A percentile compares a stretch with the other conserved stretches of the same genome.
Evolutionary conservation across 805 yeast genomes (phyloP).

Genomic region (Wickerhamia fluorescens): DNA sequence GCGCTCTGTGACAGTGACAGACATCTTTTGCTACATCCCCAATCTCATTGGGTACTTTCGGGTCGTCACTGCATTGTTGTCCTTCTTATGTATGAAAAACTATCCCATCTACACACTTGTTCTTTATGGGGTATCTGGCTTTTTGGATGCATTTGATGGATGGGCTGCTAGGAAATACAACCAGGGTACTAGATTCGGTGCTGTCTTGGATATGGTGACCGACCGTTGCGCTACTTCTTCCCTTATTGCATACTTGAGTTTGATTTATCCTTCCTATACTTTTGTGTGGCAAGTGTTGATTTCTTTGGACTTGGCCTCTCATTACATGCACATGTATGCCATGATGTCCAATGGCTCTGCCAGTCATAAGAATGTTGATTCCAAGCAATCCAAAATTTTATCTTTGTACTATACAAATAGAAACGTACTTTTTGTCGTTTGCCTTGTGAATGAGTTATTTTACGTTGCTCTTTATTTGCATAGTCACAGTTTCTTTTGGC

Average conservation of each 20-base stretch:
- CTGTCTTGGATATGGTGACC: slow-evolving; percentile 97
- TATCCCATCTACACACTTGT: slow-evolving; percentile 76
- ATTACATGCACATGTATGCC: slow-evolving; percentile 98
- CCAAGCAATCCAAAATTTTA: slow-evolving; percentile 63
- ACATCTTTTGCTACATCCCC: slow-evolving; percentile 77
- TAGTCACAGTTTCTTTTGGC: slow-evolving; percentile 54
- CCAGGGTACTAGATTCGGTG: slow-evolving; percentile 91
- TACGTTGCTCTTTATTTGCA: slow-evolving; percentile 82
- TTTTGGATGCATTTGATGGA: slow-evolving; percentile 95
- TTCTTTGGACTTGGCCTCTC: slow-evolving; percentile 84
- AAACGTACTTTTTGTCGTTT: slow-evolving; percentile 75
- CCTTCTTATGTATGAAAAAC: slow-evolving; percentile 73
- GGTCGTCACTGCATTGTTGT: slow-evolving; percentile 71
- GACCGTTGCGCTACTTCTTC: slow-evolving; percentile 96
- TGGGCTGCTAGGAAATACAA: slow-evolving; percentile 83
- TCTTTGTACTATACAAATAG: slow-evolving; percentile 84
- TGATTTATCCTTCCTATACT: slow-evolving; percentile 65
- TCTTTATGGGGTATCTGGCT: slow-evolving; percentile 79
- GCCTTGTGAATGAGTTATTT: slow-evolving; percentile 90
- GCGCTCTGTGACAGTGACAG: no score
- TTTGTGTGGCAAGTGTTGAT: slow-evolving; percentile 76
- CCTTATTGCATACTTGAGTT: slow-evolving; percentile 78
- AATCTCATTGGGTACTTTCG: slow-evolving; percentile 87
- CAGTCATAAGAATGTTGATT: slow-evolving; percentile 77
- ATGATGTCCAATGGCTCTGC: slow-evolving; percentile 71